Conservation (phyloP, 1,284 basidiomycete species). For the Caloboletus firmus region DNA sequence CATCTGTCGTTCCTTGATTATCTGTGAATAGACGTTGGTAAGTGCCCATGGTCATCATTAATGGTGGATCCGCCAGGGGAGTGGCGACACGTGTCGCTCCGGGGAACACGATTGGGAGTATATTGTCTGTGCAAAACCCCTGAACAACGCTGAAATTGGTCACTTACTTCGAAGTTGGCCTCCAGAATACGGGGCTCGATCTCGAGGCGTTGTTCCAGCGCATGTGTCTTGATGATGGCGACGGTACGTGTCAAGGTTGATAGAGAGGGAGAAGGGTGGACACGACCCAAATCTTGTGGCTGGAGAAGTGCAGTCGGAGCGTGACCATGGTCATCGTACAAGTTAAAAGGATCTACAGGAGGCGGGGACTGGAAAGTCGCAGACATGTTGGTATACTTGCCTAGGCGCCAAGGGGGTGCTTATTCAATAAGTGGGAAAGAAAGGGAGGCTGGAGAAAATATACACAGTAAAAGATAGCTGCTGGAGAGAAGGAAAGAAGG, state of each 20-base stretch:
- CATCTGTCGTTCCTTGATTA: conserved; percentile 81
- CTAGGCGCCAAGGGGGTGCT: conserved; percentile 10
- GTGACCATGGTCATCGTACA: conserved; percentile 14
- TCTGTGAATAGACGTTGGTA: conserved; percentile 42
- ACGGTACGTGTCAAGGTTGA: conserved; percentile 58
- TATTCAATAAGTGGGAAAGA: not conserved
- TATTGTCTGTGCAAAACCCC: conserved; percentile 1
- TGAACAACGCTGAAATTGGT: conserved; percentile 2
- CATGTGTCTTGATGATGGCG: conserved; percentile 77
- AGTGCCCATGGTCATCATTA: conserved; percentile 1
- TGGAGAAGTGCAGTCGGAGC: conserved; percentile 2
- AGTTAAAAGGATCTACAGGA: conserved; percentile 16
- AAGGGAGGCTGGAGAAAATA: conserved; percentile 13
- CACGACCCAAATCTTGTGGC: conserved; percentile 4
- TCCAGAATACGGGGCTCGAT: conserved; percentile 74
- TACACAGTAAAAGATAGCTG: conserved; percentile 26
- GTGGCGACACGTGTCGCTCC: conserved; percentile 12
- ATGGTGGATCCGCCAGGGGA: conserved; percentile 18
- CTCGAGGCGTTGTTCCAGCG: conserved; percentile 65
- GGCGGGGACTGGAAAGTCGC: conserved; percentile 16
- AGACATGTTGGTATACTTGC: conserved; percentile 24
- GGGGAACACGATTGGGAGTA: conserved; percentile 2
- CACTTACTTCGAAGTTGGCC: conserved; percentile 70
- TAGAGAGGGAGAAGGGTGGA: conserved; percentile 11
- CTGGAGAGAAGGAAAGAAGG: not conserved